A percentile compares a stretch with the other conserved stretches of the same genome.
These are phyloP conservation scores for Bipolaris bicolor DNA, from an alignment of 2,329 filamentous ascomycete species.

Conservation along the genomic window DNA sequence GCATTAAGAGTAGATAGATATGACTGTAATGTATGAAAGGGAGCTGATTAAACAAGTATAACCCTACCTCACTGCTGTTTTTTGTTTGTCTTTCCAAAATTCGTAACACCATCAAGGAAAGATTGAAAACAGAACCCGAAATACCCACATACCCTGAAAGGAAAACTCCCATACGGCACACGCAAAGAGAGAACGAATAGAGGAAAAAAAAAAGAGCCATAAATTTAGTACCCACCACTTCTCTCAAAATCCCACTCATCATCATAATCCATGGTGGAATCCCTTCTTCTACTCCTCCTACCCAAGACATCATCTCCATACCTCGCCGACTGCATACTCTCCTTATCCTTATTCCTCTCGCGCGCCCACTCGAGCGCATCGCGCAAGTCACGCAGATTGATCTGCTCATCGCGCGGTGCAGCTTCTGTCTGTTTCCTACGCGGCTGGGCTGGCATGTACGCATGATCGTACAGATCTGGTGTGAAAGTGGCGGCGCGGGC, in stretches of 20 bases:
- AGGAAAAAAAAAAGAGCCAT: background rate
- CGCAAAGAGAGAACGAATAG: no score
- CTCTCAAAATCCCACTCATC: constrained; percentile 12
- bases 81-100: no score
- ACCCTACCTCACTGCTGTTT: no score
- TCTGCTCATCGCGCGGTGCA: constrained; percentile 1
- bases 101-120: no score
- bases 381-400: constrained; percentile 4
- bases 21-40: no score
- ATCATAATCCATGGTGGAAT: constrained; percentile 1
- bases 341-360: constrained; percentile 7
- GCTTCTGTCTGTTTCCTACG: background rate
- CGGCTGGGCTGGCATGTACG: background rate
- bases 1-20: no score
- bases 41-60: no score
- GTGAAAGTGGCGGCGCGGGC: constrained; percentile 14
- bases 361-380: constrained; percentile 15
- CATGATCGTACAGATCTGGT: constrained; percentile 7
- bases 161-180: no score
- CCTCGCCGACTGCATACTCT: background rate
- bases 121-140: no score
- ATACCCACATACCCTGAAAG: no score
- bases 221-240: background rate
- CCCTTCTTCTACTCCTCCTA: background rate
- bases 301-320: background rate